Percentiles rank a stretch among this genome's conserved stretches.
phyloP scores from a whole-genome alignment of 2,329 filamentous ascomycete species.

The Botrytis deweyae region DNA sequence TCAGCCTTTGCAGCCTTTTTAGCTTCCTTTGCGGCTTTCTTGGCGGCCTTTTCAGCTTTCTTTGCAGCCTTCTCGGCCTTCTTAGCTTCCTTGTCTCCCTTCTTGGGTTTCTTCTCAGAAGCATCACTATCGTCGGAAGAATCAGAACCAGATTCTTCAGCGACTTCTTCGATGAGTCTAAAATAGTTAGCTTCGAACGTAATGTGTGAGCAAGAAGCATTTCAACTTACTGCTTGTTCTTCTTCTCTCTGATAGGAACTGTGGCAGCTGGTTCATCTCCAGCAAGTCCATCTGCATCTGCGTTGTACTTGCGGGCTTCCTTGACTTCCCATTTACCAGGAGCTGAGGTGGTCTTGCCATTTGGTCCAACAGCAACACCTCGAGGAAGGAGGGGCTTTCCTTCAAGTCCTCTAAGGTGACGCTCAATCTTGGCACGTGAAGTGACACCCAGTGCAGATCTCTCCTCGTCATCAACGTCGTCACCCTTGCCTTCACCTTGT shows the following conservation, averaged over 20 bases:
- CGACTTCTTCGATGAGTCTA: constrained; percentile 42
- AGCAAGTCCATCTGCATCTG: constrained; percentile 82
- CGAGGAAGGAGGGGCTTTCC: constrained; percentile 83
- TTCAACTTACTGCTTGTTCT: constrained; percentile 46
- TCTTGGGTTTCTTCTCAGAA: constrained; percentile 29
- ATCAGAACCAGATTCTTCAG: constrained; percentile 28
- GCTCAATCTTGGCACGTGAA: constrained; percentile 71
- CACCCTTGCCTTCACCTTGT: constrained; percentile 62
- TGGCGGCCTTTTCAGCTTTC: constrained; percentile 40
- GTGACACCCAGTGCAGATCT: constrained; percentile 76
- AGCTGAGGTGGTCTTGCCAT: constrained; percentile 59
- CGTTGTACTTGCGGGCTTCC: constrained; percentile 91
- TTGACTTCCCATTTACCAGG: constrained; percentile 87
- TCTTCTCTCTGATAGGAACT: constrained; percentile 49
- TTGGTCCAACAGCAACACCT: constrained; percentile 72
- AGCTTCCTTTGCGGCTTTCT: constrained; percentile 24
- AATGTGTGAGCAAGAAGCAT: constrained; percentile 21
- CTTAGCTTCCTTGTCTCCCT: constrained; percentile 37
- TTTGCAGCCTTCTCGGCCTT: constrained; percentile 26
- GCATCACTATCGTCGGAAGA: constrained; percentile 18
- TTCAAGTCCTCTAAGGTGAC: constrained; percentile 74
- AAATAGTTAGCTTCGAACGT: background rate
- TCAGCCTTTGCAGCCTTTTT: constrained; percentile 66
- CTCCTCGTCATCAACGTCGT: constrained; percentile 80
- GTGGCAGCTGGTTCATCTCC: constrained; percentile 59